Percentiles rank a stretch among this genome's conserved stretches.
These are phyloP conservation scores for Epichloe brachyelytri DNA, from an alignment of 2,329 filamentous ascomycete genomes.

Conservation along the genomic window DNA sequence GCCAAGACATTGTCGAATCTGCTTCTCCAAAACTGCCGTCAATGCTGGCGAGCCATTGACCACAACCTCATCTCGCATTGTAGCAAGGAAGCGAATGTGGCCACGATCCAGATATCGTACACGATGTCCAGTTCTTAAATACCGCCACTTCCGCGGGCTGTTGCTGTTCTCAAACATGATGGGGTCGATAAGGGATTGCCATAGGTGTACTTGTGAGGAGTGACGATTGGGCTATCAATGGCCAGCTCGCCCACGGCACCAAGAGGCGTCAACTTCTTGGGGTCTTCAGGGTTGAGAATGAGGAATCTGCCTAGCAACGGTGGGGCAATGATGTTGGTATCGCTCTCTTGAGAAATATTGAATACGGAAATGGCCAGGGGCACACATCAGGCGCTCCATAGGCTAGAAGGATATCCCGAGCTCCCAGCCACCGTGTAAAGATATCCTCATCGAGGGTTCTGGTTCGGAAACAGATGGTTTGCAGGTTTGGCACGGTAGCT, in stretches of 20 bases:
- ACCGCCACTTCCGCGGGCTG: constrained; percentile 19
- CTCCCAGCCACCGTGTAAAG: constrained; percentile 32
- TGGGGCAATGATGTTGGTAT: constrained; percentile 30
- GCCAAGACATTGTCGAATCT: constrained; percentile 33
- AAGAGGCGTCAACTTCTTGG: constrained; percentile 35
- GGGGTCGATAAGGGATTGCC: constrained; percentile 18
- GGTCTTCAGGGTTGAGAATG: constrained; percentile 39
- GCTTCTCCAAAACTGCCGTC: constrained; percentile 32
- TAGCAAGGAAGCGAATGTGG: constrained; percentile 34
- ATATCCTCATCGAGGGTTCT: constrained; percentile 37
- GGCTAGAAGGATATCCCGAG: constrained; percentile 33
- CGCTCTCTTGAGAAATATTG: constrained; percentile 24
- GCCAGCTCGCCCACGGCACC: constrained; percentile 46
- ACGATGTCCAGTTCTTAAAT: constrained; percentile 37
- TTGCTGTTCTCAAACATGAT: constrained; percentile 7
- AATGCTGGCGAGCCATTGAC: constrained; percentile 27
- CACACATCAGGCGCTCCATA: constrained; percentile 40
- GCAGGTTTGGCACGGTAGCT: constrained; percentile 22
- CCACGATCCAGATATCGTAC: constrained; percentile 36
- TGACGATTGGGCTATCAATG: constrained; percentile 36
- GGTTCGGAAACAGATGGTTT: constrained; percentile 33
- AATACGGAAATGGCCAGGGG: constrained; percentile 38
- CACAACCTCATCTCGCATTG: constrained; percentile 27
- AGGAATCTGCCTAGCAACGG: constrained; percentile 37
- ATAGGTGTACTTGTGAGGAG: constrained; percentile 22